Conservation (phyloP, 129 eudicot species). For the Gnaphalium uliginosum region DNA sequence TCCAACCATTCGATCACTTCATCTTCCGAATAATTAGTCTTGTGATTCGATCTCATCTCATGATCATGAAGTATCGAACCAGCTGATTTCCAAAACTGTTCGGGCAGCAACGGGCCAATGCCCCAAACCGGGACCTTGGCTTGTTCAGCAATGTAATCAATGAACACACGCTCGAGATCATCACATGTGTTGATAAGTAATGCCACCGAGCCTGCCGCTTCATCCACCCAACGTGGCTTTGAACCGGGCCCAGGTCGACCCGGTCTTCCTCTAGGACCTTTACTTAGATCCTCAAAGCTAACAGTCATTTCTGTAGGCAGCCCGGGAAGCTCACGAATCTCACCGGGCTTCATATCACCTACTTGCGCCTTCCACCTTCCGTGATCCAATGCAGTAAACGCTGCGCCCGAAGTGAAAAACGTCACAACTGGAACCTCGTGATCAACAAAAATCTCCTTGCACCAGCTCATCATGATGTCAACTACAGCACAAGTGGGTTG, state of each 20-base stretch:
- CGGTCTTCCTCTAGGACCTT: conserved; percentile 12
- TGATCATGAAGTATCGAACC: conserved; percentile 53
- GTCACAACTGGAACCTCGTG: conserved; percentile 28
- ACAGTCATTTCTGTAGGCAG: conserved; percentile 55
- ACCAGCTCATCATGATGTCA: conserved; percentile 83
- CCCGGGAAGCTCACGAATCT: conserved; percentile 51
- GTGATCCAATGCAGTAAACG: conserved; percentile 52
- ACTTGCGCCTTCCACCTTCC: conserved; percentile 50
- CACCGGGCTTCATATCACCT: conserved; percentile 50
- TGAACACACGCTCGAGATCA: conserved; percentile 50
- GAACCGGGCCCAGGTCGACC: conserved; percentile 65
- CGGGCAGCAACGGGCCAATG: conserved; percentile 74
- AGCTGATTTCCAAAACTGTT: conserved; percentile 57
- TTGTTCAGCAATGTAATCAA: conserved; percentile 45
- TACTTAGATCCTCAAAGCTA: conserved; percentile 44
- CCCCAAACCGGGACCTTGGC: conserved; percentile 62
- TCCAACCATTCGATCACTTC: conserved; percentile 66
- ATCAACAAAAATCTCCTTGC: conserved; percentile 45
- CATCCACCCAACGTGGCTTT: conserved; percentile 60
- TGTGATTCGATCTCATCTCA: conserved; percentile 54
- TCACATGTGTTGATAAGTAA: conserved; percentile 64
- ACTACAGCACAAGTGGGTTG: conserved; percentile 51
- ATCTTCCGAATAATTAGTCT: conserved; percentile 63
- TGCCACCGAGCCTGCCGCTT: conserved; percentile 51
- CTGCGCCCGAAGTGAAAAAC: conserved; percentile 23